Evolutionary conservation across 2,329 filamentous ascomycete species (phyloP).

Genomic region (Fusarium mangiferae): DNA sequence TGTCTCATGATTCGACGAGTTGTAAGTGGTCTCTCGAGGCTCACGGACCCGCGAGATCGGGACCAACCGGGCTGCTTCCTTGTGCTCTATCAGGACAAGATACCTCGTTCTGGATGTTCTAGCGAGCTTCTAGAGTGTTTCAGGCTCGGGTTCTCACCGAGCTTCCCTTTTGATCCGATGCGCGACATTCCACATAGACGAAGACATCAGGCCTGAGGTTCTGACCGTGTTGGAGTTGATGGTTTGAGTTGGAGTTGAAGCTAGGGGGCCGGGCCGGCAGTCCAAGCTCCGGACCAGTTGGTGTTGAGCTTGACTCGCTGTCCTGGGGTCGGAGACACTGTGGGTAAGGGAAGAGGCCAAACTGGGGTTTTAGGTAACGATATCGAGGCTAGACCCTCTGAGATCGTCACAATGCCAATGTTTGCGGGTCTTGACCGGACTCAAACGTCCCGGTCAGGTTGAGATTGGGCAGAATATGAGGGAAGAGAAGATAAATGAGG

Average conservation of each 20-base stretch:
- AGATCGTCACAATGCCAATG: slow-evolving; percentile 23
- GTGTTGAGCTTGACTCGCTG: slow-evolving; percentile 1
- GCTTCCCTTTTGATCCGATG: slow-evolving; percentile 4
- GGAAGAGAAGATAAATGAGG: neutral
- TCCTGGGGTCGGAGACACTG: slow-evolving; percentile 8
- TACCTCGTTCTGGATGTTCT: slow-evolving; percentile 16
- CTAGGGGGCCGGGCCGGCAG: slow-evolving; percentile 36
- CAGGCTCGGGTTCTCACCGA: slow-evolving; percentile 25
- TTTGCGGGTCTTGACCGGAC: slow-evolving; percentile 16
- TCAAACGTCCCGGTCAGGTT: slow-evolving; percentile 23
- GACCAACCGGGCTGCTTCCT: slow-evolving; percentile 37
- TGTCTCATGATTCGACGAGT: slow-evolving; percentile 36
- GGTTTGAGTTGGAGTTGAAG: neutral
- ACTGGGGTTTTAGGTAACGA: slow-evolving; percentile 32
- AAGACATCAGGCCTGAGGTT: neutral
- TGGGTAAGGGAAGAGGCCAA: slow-evolving; percentile 26
- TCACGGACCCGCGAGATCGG: slow-evolving; percentile 33
- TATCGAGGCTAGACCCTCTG: slow-evolving; percentile 20
- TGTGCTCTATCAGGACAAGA: neutral
- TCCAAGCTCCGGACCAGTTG: slow-evolving; percentile 30
- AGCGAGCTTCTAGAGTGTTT: slow-evolving; percentile 31
- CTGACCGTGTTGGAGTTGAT: neutral
- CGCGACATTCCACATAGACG: neutral
- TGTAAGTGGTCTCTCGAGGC: slow-evolving; percentile 12
- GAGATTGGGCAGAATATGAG: slow-evolving; percentile 24